Evolutionary conservation across 208 protist genomes (phyloP), one percentile per base, ranked within the genome.

Genomic region (Endotrypanum monterogeii): DNA sequence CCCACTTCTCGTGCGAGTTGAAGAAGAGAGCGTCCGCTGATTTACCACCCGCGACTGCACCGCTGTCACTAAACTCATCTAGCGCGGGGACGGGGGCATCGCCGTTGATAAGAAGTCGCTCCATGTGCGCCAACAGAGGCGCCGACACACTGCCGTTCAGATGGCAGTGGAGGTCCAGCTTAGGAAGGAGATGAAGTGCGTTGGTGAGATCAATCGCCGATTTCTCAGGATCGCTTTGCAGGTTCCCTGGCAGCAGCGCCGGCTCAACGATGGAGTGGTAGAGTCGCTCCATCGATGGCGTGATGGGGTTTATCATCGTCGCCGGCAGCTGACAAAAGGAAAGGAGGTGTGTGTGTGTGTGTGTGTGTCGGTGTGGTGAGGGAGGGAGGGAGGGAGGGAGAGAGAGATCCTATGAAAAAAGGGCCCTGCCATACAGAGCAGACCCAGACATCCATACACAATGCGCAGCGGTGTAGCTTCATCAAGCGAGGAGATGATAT

Each of bases 71-170:
- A 44, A 20, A 20, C 30, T 35, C 51, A 55, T 39, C 67, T 39
- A 16, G 30, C 41, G 63, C 61, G 46, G 35, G 54, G 20, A 48
- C 46, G 14, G 70, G 18, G 23, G 71, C 67, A 35, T 20, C 18
- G 65, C 50, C 57, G 25, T 70, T 60, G 7, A 67, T 51, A 14
- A 80, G 78, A 32, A 89, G 68, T 11, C 46, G 44, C 56, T 90
- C 83, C 75, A 95, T 75, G 71, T 90, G 83, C 16, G 67, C 67
- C n/a, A 93, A 71, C 23, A 95, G 55, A 4, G 79, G 25, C 14
- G 79, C 28, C 6, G 86, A 89, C 25, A 95, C 90, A 71, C 91
- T 95, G 28, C 88, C 91, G 69, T 93, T 95, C 2, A 95, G 67
- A 68, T 95, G 91, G 44, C 84, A 90, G 73, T 95, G 91, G 16